Percentiles rank a stretch among this genome's conserved stretches.
Conservation (phyloP, 306 rosid genomes). For the Acacia crassicarpa region DNA sequence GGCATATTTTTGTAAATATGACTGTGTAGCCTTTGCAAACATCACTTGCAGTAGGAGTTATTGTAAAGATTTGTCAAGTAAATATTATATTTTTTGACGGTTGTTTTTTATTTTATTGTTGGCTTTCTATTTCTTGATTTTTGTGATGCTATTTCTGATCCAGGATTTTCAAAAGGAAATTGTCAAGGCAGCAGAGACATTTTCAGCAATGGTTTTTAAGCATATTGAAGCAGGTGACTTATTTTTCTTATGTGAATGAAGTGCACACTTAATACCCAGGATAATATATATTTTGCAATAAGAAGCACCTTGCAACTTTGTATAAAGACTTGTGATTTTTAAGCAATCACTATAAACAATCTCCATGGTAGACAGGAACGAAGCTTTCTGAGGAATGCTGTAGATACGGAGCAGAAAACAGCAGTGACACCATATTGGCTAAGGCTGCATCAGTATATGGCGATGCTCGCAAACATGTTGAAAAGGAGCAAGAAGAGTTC, state of each 20-base stretch:
- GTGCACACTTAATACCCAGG: slow-evolving; percentile 18
- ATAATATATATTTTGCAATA: slow-evolving; percentile 4
- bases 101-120: slow-evolving; percentile 10
- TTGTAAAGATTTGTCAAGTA: neutral
- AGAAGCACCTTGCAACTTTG: slow-evolving; percentile 11
- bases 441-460: slow-evolving; percentile 95
- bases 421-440: slow-evolving; percentile 71
- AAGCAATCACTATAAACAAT: slow-evolving; percentile 33
- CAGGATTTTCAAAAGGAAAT: slow-evolving; percentile 95
- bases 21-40: slow-evolving; percentile 19
- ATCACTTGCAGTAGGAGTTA: neutral
- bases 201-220: slow-evolving; percentile 79
- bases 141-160: slow-evolving; percentile 27
- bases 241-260: slow-evolving; percentile 20
- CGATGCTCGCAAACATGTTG: slow-evolving; percentile 92
- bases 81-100: neutral
- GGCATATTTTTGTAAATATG: neutral
- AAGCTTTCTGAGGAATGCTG: slow-evolving; percentile 98
- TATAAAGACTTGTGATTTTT: neutral
- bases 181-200: slow-evolving; percentile 84
- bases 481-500: slow-evolving; percentile 92
- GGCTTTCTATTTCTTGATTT: slow-evolving; percentile 18
- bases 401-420: slow-evolving; percentile 91
- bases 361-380: slow-evolving; percentile 77
- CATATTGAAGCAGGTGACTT: slow-evolving; percentile 93